These are phyloP conservation scores for Russula olivacea DNA, from an alignment of 768 basidiomycete genomes.

Conservation along the genomic window DNA sequence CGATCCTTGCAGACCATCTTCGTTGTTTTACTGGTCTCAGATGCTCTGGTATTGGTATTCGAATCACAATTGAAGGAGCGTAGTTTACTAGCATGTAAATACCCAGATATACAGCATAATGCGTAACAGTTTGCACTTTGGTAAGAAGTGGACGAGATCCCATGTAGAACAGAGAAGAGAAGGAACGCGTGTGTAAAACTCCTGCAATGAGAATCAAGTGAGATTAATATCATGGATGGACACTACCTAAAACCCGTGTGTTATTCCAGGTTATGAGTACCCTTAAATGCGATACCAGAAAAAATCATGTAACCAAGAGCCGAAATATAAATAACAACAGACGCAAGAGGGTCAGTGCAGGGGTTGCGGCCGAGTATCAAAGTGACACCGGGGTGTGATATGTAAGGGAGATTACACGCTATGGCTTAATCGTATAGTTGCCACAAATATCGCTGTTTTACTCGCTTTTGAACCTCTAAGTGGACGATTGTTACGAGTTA, in stretches of 20 bases:
- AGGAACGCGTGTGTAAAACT: neutral
- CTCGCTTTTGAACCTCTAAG: slow-evolving; percentile 1
- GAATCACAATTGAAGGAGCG: neutral
- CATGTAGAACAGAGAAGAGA: neutral
- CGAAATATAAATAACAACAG: neutral
- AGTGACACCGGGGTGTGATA: neutral
- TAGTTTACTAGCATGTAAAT: neutral
- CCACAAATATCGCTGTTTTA: neutral
- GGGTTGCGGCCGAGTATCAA: neutral
- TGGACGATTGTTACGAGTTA: neutral
- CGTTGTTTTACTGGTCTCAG: too few species aligned
- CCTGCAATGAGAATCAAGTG: neutral
- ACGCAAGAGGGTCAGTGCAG: neutral
- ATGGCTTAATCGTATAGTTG: neutral
- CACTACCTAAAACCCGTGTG: neutral
- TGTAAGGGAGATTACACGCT: neutral
- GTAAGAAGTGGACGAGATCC: neutral
- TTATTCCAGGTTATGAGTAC: neutral
- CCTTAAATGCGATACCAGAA: slow-evolving; percentile 1
- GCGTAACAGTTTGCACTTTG: neutral
- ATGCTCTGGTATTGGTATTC: neutral
- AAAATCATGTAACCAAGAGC: neutral
- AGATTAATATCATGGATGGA: neutral
- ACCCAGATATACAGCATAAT: neutral
- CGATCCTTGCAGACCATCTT: neutral